phyloP scores from a whole-genome alignment of 331 rosid species.

The Quercus tomentella region DNA sequence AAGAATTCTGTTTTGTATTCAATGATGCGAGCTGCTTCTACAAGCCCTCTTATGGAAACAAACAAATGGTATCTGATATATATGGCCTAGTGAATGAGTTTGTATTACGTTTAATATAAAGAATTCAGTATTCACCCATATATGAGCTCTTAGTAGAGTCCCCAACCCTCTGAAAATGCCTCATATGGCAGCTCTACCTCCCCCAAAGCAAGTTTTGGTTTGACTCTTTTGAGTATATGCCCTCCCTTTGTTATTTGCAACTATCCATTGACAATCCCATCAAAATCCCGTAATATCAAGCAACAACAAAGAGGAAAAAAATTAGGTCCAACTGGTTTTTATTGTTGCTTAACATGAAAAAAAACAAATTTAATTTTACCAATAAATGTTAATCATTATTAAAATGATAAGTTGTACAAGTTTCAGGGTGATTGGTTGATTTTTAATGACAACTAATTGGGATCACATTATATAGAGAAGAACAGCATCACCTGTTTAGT shows the following conservation, averaged over 20 bases:
- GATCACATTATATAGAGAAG: neutral
- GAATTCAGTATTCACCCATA: constrained; percentile 39
- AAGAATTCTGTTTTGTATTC: no score
- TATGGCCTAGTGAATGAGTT: no score
- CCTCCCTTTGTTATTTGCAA: constrained; percentile 68
- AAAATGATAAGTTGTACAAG: no score
- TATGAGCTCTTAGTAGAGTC: constrained; percentile 34
- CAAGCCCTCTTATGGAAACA: no score
- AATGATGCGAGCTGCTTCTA: no score
- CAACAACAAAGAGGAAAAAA: neutral
- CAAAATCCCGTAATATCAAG: constrained; percentile 46
- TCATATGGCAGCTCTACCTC: constrained; percentile 49
- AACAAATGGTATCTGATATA: no score
- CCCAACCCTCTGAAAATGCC: no score
- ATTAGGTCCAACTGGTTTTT: neutral
- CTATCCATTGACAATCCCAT: constrained; percentile 91
- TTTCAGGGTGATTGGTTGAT: neutral
- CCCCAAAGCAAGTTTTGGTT: constrained; percentile 81
- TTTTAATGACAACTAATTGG: neutral
- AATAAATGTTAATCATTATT: no score
- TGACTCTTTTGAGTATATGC: constrained; percentile 79
- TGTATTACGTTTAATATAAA: no score
- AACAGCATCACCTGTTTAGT: neutral
- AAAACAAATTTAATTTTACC: neutral
- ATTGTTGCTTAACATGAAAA: neutral